Base-by-base conservation (phyloP, 441 rosid species). In the Populus hybrid region DNA sequence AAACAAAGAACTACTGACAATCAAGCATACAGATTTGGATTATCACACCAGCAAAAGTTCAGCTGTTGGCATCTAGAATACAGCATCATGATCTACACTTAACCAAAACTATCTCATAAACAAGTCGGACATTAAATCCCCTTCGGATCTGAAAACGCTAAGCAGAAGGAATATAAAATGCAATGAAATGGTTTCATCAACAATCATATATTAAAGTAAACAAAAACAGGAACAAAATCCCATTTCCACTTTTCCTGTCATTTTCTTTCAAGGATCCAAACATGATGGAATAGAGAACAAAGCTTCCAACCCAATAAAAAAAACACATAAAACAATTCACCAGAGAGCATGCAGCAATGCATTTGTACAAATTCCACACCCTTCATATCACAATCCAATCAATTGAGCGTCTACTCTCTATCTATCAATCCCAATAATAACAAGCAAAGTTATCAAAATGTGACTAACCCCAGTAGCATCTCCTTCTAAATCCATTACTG, bases 401-500 rank as follows among this genome's bases (percentile, higher is more conserved):
- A 53, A 8, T 59, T n/a, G 24, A 59, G 64, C n/a, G 23, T 50
- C 59, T 59, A n/a, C 64, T 59, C 11, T 8, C 64, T n/a, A 59
- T n/a, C 64, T 38, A 75, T 66, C 68, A 75, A 71, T 23, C 24
- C 23, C 68, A 67, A 23, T 11, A 67, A 59, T 20, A 36, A 24
- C 3, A 40, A 7, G 38, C 28, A 77, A 77, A 75, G 28, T 32
- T 42, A 9, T 12, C 10, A 21, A 21, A 3, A 38, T 5, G 35
- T 20, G 16, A 81, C 83, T 63, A 32, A 81, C 83, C 75, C 77
- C 77, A 10, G 77, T 9, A 59, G 24, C 24, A 63, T 69, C 83
- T 69, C 71, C 83, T 32, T 81, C 75, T 73, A 59, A 35, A 35
- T 73, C 80, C 83, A 81, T 81, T 34, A 67, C 65, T 28, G 69